Percentiles rank a stretch among this genome's conserved stretches.
These are phyloP conservation scores for Gypsophila paniculata DNA, from an alignment of 179 eudicot species.

Conservation along the genomic window DNA sequence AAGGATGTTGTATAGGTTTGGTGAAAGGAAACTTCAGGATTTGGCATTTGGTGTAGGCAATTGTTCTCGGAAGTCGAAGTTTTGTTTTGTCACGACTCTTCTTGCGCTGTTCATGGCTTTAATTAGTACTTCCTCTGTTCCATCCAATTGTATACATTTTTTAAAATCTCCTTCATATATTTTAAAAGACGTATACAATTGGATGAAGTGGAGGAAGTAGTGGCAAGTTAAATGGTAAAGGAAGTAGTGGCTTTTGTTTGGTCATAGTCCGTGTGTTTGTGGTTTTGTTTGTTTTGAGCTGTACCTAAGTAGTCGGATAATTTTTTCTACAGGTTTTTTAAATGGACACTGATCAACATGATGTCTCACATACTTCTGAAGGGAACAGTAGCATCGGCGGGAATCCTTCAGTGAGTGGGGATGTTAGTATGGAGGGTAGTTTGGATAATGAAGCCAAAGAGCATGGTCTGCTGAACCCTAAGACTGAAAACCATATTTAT, in stretches of 20 bases:
- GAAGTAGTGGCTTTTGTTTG: background rate
- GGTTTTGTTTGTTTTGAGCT: background rate
- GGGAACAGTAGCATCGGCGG: conserved; percentile 25
- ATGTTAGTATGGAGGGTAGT: conserved; percentile 18
- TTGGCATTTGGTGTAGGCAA: background rate
- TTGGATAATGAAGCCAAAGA: conserved; percentile 21
- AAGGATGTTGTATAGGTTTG: background rate
- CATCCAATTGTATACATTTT: no score
- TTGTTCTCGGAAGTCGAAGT: background rate
- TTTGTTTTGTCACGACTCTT: background rate
- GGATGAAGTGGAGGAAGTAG: no score
- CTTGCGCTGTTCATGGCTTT: background rate
- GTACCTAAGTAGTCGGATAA: conserved; percentile 7
- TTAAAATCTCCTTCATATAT: no score
- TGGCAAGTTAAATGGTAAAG: background rate
- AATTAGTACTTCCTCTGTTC: no score
- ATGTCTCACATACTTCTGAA: conserved; percentile 28
- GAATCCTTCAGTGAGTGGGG: conserved; percentile 17
- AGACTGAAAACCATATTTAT: conserved; percentile 46
- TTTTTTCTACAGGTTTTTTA: conserved; percentile 23
- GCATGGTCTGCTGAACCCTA: conserved; percentile 23
- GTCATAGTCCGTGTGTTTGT: background rate
- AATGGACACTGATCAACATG: conserved; percentile 42
- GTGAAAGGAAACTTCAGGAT: background rate
- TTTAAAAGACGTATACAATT: no score